Evolutionary conservation across 257 asterid species (phyloP).

Genomic region (Lantana camara): DNA sequence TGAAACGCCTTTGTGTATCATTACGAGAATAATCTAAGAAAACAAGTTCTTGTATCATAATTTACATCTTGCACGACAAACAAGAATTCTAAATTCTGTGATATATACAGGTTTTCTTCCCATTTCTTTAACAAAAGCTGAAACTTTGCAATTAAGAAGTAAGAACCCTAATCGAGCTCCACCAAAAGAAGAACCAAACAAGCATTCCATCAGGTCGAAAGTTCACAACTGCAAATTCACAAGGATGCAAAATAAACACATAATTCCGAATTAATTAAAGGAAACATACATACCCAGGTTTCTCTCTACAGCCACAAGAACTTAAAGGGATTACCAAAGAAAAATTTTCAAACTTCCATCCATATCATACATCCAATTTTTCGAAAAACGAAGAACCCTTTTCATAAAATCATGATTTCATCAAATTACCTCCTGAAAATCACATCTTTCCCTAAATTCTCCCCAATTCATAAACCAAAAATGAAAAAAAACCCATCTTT

Average conservation of each 20-base stretch:
- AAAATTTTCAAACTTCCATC: slow-evolving; percentile 1
- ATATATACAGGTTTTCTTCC: neutral
- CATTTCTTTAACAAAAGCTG: neutral
- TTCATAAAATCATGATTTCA: slow-evolving; percentile 5
- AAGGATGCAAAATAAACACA: neutral
- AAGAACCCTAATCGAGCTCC: slow-evolving; percentile 12
- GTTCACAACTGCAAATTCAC: neutral
- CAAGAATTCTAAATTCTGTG: too few species aligned
- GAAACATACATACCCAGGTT: neutral
- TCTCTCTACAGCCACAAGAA: neutral
- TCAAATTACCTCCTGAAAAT: slow-evolving; percentile 1
- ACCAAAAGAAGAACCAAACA: neutral
- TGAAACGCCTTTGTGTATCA: slow-evolving; percentile 2
- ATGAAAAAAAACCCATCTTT: neutral
- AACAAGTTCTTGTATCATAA: neutral
- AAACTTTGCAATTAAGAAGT: neutral
- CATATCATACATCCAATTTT: neutral
- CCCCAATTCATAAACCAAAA: neutral
- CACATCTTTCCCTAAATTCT: neutral
- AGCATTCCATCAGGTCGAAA: slow-evolving; percentile 5
- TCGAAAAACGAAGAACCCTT: slow-evolving; percentile 19
- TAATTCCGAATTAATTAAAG: neutral
- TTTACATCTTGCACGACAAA: neutral
- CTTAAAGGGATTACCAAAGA: neutral
- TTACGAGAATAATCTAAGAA: too few species aligned